Percentiles rank a stretch among this genome's conserved stretches.
phyloP scores from a whole-genome alignment of 192 early-diverging fungal genomes.

The Gryganskiella cystojenkinii region DNA sequence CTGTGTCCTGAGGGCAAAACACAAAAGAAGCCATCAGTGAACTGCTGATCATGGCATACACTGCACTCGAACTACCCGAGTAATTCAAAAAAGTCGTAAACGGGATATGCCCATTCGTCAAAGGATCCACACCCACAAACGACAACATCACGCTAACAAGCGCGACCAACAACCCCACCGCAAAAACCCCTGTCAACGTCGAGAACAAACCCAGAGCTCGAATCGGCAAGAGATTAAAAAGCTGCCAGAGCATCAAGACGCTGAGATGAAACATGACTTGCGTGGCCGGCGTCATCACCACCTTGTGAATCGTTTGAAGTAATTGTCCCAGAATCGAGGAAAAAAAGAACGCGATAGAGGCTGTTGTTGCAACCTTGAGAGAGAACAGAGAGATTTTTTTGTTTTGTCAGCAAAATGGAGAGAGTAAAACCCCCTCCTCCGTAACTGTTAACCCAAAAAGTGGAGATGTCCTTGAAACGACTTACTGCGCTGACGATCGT shows the following conservation, averaged over 20 bases:
- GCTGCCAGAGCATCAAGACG: slow-evolving; percentile 28
- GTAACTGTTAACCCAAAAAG: neutral
- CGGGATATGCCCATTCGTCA: slow-evolving; percentile 13
- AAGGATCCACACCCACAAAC: slow-evolving; percentile 13
- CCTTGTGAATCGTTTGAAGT: slow-evolving; percentile 11
- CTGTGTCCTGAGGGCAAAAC: slow-evolving; percentile 40
- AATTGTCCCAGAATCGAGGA: slow-evolving; percentile 23
- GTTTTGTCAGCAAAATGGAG: neutral
- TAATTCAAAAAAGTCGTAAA: slow-evolving; percentile 45
- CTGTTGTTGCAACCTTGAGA: slow-evolving; percentile 12
- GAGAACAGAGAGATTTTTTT: neutral
- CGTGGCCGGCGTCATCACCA: slow-evolving; percentile 25
- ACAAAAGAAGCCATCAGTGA: slow-evolving; percentile 39
- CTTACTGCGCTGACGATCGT: slow-evolving; percentile 39
- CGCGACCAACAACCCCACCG: slow-evolving; percentile 17
- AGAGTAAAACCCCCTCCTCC: too few relatives aligned
- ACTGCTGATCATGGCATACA: slow-evolving; percentile 33
- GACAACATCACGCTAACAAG: slow-evolving; percentile 22
- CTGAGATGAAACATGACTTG: slow-evolving; percentile 45
- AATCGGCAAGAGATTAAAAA: slow-evolving; percentile 28
- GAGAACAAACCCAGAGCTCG: slow-evolving; percentile 32
- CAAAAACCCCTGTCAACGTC: slow-evolving; percentile 19
- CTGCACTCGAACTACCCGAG: slow-evolving; percentile 30
- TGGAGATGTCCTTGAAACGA: neutral
- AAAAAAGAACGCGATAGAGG: slow-evolving; percentile 43